Evolutionary conservation across 257 asterid species (phyloP).

Genomic region (Buddleja alternifolia): DNA sequence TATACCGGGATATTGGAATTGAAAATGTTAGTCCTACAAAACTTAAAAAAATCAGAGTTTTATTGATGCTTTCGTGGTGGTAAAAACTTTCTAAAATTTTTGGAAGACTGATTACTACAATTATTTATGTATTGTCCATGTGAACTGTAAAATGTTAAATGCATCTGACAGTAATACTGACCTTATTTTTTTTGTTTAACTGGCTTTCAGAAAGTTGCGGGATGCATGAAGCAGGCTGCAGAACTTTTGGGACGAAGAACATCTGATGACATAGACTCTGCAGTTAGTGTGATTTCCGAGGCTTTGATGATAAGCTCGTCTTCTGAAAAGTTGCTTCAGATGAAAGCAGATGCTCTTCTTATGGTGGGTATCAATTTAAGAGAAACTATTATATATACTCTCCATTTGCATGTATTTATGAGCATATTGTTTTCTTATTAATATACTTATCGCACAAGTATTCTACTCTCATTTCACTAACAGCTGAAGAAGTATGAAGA

Average conservation of each 20-base stretch:
- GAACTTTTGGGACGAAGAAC: conserved; percentile 61
- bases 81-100: background rate
- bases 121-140: background rate
- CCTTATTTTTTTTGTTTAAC: conserved; percentile 9
- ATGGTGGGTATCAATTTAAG: conserved; percentile 53
- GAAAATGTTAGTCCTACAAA: background rate
- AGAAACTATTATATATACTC: conserved; percentile 27
- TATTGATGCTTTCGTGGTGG: conserved; percentile 10
- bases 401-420: background rate
- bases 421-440: conserved; percentile 11
- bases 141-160: conserved; percentile 7
- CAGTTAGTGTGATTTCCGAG: conserved; percentile 65
- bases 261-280: conserved; percentile 60
- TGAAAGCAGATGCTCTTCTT: conserved; percentile 86
- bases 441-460: conserved; percentile 22
- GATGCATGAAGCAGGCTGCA: conserved; percentile 59
- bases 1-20: background rate
- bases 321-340: conserved; percentile 68
- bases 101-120: conserved; percentile 4
- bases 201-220: conserved; percentile 71
- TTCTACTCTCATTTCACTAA: conserved; percentile 29
- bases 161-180: conserved; percentile 3
- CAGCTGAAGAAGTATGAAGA: conserved; percentile 90
- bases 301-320: conserved; percentile 74
- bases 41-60: background rate